These are phyloP conservation scores for Extremus antarcticus DNA, from an alignment of 495 filamentous ascomycete genomes.

Conservation along the genomic window DNA sequence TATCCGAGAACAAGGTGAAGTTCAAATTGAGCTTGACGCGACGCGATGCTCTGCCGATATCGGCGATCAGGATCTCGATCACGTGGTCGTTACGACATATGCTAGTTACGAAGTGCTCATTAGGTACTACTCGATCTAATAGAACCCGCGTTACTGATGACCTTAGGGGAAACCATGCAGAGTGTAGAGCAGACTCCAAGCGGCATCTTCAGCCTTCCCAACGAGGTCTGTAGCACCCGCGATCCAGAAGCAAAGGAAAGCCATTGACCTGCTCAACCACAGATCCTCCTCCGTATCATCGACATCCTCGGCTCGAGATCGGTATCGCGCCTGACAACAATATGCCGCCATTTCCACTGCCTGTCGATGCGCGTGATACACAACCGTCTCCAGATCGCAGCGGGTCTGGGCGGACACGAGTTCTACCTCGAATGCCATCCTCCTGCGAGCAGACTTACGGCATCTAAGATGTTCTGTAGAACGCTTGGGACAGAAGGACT, in stretches of 20 bases:
- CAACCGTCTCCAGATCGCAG: slow-evolving; percentile 47
- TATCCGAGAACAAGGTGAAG: neutral
- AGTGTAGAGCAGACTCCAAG: neutral
- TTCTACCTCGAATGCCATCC: slow-evolving; percentile 71
- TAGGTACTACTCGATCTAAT: too few species aligned
- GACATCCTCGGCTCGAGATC: slow-evolving; percentile 44
- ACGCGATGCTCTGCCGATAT: too few species aligned
- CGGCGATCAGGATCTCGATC: neutral
- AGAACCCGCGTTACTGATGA: too few species aligned
- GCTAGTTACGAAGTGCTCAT: too few species aligned
- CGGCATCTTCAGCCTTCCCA: slow-evolving; percentile 38
- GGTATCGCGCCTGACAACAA: slow-evolving; percentile 49
- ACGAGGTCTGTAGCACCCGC: slow-evolving; percentile 40
- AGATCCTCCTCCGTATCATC: slow-evolving; percentile 63
- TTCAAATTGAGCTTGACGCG: too few species aligned
- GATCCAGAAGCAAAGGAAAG: neutral
- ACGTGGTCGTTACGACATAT: neutral
- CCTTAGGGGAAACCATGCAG: neutral
- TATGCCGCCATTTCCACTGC: slow-evolving; percentile 57
- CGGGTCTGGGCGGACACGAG: slow-evolving; percentile 46
- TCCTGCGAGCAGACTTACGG: slow-evolving; percentile 55
- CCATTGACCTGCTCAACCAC: neutral
- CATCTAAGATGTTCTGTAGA: slow-evolving; percentile 57
- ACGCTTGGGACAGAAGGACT: slow-evolving; percentile 50
- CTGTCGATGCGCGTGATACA: slow-evolving; percentile 58